Evolutionary conservation across 208 protist genomes (phyloP), one percentile per base, ranked within the genome.

Genomic region (Acanthamoeba polyphaga): DNA sequence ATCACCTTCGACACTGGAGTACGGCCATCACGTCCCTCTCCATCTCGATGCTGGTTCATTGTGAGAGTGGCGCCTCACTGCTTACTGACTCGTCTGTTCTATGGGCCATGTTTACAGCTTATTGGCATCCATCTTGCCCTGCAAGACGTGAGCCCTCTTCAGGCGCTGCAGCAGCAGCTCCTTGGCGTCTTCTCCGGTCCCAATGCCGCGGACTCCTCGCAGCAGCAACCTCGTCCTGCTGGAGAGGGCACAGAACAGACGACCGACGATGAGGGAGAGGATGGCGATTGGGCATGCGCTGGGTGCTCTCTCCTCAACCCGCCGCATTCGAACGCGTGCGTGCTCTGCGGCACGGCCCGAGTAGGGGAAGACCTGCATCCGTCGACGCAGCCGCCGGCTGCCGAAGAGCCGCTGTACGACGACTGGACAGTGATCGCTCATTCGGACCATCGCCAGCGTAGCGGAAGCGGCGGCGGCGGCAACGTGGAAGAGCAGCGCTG

Each of bases 1-100:
- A 80, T 80, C 34, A 46, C 72, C 72, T 46, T 80, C 72, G 19
- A 80, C 34, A 80, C 72, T 29, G 72, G 72, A 13, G 72, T 80
- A 80, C 43, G 43, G 51, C 72, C 46, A 15, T 51, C 46, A 51
- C 46, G 12, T 51, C 12, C 46, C 46, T 51, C 46, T 51, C 46
- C 1, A 68, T 29, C 64, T 10, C 34, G 64, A 15, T 76, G 8
- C 8, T 29, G 4, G 29, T 76, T 12, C n/a, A 19, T 76, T 19
- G 17, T 19, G 2, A 60, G 55, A 13, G 55, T 27, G 19, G 55
- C 22, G 55, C 19, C 8, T 62, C 55, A 24, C 55, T 27, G 13
- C 55, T 15, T 62, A 12, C 55, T 62, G 55, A 60, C 55, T 60
- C 55, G 1, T 60, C 4, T 15, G 27, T 60, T 13, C 9, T 17